These are phyloP conservation scores for Solanum arcanum DNA, from an alignment of 257 asterid genomes.

Conservation along the genomic window DNA sequence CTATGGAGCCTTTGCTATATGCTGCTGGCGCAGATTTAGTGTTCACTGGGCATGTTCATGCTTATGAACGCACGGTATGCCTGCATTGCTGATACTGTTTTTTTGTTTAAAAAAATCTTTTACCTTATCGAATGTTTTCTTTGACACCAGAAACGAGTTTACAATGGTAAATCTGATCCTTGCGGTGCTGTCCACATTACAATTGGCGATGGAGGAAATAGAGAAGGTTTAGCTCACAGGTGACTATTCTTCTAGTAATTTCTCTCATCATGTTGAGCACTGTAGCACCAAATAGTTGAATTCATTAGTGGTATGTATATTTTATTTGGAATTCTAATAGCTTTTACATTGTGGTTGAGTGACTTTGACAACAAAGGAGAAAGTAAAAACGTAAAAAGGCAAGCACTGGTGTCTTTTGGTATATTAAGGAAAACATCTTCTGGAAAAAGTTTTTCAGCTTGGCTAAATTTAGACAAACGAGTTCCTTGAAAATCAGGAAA, in stretches of 20 bases:
- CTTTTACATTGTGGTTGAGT: not conserved
- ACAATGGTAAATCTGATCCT: constrained; percentile 37
- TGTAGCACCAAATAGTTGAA: not conserved
- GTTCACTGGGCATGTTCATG: constrained; percentile 88
- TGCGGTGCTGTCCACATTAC: constrained; percentile 90
- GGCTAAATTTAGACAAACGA: not conserved
- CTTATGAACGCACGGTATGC: constrained; percentile 87
- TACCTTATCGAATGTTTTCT: constrained; percentile 1
- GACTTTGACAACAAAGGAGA: not conserved
- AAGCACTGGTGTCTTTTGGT: not conserved
- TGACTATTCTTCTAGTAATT: constrained; percentile 16
- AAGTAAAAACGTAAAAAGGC: not conserved
- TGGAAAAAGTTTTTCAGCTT: not conserved
- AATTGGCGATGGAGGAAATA: constrained; percentile 93
- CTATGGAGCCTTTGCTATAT: constrained; percentile 71
- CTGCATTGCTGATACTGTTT: not conserved
- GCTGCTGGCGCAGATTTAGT: constrained; percentile 66
- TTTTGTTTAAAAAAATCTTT: not conserved
- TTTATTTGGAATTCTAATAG: not conserved
- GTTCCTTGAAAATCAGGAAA: not conserved
- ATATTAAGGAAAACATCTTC: not conserved
- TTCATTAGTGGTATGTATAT: not conserved
- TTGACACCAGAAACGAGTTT: constrained; percentile 50
- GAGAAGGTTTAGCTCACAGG: constrained; percentile 80
- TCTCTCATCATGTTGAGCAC: not conserved